Evolutionary conservation across 2,329 filamentous ascomycete genomes (phyloP).

Genomic region (Talaromyces albobiverticillius): DNA sequence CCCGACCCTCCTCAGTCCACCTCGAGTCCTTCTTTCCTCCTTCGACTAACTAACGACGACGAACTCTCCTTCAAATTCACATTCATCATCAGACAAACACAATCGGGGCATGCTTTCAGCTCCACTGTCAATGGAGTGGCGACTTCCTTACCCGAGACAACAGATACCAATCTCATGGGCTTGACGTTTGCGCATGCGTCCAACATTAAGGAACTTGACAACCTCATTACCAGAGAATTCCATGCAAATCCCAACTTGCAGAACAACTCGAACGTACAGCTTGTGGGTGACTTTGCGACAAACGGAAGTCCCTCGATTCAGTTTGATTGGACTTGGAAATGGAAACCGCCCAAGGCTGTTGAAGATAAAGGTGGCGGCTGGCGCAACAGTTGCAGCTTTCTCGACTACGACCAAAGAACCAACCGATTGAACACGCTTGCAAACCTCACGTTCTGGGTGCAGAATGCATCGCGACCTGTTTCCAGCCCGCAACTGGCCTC

Average conservation of each 20-base stretch:
- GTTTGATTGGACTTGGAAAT: conserved; percentile 96
- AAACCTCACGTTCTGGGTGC: conserved; percentile 93
- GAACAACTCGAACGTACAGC: conserved; percentile 92
- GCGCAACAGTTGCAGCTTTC: conserved; percentile 95
- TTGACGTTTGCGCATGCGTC: conserved; percentile 91
- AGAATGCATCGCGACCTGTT: conserved; percentile 55
- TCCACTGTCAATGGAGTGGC: conserved; percentile 49
- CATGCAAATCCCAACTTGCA: conserved; percentile 96
- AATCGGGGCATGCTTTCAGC: conserved; percentile 50
- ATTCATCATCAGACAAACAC: conserved; percentile 67
- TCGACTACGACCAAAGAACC: conserved; percentile 93
- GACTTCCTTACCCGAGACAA: conserved; percentile 47
- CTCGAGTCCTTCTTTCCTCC: conserved; percentile 66
- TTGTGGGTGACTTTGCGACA: conserved; percentile 89
- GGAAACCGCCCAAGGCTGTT: conserved; percentile 77
- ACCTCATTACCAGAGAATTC: conserved; percentile 90
- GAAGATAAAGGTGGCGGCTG: conserved; percentile 89
- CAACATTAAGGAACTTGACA: conserved; percentile 82
- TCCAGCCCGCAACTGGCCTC: conserved; percentile 57
- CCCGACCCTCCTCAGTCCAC: conserved; percentile 59
- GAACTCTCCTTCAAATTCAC: conserved; percentile 92
- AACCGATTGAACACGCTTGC: conserved; percentile 85
- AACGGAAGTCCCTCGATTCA: conserved; percentile 77
- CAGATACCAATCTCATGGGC: conserved; percentile 78
- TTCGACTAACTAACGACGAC: conserved; percentile 86